A percentile compares a stretch with the other conserved stretches of the same genome.
Conservation (phyloP, 495 filamentous ascomycete species). For the Penicillium cinerascens region DNA sequence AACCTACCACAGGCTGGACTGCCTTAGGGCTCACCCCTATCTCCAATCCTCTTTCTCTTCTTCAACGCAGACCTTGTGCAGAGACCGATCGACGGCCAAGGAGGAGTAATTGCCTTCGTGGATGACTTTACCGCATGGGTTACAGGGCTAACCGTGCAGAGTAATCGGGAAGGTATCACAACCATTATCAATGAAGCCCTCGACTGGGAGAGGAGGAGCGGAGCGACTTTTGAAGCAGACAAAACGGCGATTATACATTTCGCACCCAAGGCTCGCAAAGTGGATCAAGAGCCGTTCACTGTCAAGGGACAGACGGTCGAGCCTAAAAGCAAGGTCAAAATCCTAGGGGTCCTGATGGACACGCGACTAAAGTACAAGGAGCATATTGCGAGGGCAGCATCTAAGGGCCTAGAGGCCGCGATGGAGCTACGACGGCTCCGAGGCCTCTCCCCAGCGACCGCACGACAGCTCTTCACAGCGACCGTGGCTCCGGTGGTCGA, state of each 20-base stretch:
- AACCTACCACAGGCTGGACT: no score
- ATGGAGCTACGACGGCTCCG: slow-evolving; percentile 30
- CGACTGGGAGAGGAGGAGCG: slow-evolving; percentile 22
- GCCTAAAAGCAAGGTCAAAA: slow-evolving; percentile 21
- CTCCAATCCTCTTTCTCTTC: slow-evolving; percentile 13
- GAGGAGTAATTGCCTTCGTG: slow-evolving; percentile 18
- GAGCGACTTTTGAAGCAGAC: slow-evolving; percentile 27
- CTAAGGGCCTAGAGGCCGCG: slow-evolving; percentile 29
- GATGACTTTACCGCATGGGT: no score
- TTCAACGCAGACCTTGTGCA: slow-evolving; percentile 30
- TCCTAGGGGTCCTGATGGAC: slow-evolving; percentile 20
- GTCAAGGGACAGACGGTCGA: slow-evolving; percentile 24
- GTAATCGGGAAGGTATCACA: slow-evolving; percentile 19
- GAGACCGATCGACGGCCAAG: slow-evolving; percentile 17
- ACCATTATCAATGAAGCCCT: slow-evolving; percentile 17
- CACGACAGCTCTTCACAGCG: slow-evolving; percentile 5
- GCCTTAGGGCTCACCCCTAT: neutral
- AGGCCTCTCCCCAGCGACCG: slow-evolving; percentile 25
- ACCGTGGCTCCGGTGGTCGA: slow-evolving; percentile 28
- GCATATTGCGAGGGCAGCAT: slow-evolving; percentile 10
- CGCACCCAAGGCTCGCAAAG: slow-evolving; percentile 19
- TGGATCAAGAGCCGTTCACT: slow-evolving; percentile 20
- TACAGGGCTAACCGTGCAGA: slow-evolving; percentile 12
- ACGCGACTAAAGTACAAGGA: slow-evolving; percentile 23
- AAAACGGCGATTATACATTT: slow-evolving; percentile 29